Evolutionary conservation across 768 basidiomycete genomes (phyloP), one percentile per base, ranked within the genome.

Genomic region (Phlebiopsis flavidoalba): DNA sequence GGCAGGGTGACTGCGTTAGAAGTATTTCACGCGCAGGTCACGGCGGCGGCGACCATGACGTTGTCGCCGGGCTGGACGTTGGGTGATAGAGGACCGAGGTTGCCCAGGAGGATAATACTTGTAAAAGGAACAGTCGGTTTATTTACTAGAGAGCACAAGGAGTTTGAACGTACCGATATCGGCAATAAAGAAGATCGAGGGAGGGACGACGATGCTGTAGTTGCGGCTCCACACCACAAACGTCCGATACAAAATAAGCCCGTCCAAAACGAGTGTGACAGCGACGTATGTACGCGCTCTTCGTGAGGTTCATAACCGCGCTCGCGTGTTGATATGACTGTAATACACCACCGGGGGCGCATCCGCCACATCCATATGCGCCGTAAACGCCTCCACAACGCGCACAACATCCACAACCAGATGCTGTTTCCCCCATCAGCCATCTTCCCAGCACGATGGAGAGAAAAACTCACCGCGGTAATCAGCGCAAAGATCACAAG

Each of bases 141-240:
- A 31, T 31, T 31, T 31, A 6, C 2, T 31, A 6, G 2, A 50
- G 26, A 31, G 26, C 26, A 31, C 26, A 2, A 31, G 3, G 26
- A 31, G n/a, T 31, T 31, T 31, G 6, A 2, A 31, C 26, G 26
- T 11, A 53, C 52, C 70, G 14, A 70, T 63, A 48, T 71, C 70
- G 17, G 70, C 69, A 8, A 70, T 50, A 58, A 68, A 71, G 17
- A 68, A 52, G 33, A 69, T 33, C 56, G 61, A 59, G 8, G 70
- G 70, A 19, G 68, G 26, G 10, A 52, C 0, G n/a, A 60, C 49
- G 36, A 71, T 59, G 24, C 50, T 10, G 43, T 47, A 53, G 48
- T 31, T 69, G 21, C 62, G 62, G 22, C 66, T 67, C 70, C 70
- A 71, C 33, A 71, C 59, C 52, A 69, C 52, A 51, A 61, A 71